Percentiles rank a stretch among this genome's conserved stretches.
Evolutionary conservation across 768 basidiomycete genomes (phyloP).

Genomic region (Dioszegia aurantiaca): DNA sequence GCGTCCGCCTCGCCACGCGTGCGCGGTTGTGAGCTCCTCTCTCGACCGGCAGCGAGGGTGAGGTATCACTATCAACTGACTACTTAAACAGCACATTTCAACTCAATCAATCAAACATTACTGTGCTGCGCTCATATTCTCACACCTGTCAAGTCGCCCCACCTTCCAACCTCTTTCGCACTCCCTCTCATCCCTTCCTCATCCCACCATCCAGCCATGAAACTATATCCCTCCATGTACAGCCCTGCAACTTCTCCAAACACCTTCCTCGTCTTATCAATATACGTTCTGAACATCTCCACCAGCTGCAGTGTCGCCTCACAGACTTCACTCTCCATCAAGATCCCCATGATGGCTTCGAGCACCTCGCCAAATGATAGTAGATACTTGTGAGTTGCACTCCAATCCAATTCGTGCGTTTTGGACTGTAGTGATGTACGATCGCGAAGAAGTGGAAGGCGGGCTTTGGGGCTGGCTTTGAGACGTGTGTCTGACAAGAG

Average conservation of each 20-base stretch:
- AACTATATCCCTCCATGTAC: slow-evolving; percentile 41
- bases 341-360: slow-evolving; percentile 18
- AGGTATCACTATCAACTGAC: too few species aligned
- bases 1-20: too few species aligned
- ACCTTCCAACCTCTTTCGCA: slow-evolving; percentile 40
- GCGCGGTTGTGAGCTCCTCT: too few species aligned
- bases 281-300: slow-evolving; percentile 28
- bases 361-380: slow-evolving; percentile 22
- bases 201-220: slow-evolving; percentile 41
- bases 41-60: too few species aligned
- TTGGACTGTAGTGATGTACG: slow-evolving; percentile 17
- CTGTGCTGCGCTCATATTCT: background rate
- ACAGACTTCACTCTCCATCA: slow-evolving; percentile 11
- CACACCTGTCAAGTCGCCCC: slow-evolving; percentile 34
- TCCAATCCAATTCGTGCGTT: slow-evolving; percentile 31
- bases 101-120: background rate
- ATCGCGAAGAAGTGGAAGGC: slow-evolving; percentile 20
- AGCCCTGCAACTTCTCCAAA: slow-evolving; percentile 39
- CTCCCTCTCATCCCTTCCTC: slow-evolving; percentile 33
- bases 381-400: slow-evolving; percentile 20
- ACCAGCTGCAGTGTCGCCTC: slow-evolving; percentile 21
- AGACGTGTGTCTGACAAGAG: slow-evolving; percentile 24
- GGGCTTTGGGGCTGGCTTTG: background rate
- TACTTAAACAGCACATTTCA: too few species aligned
- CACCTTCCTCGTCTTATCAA: slow-evolving; percentile 42